Evolutionary conservation across 768 basidiomycete species (phyloP), one percentile per base, ranked within the genome.

Genomic region (Leucocoprinus sp.): DNA sequence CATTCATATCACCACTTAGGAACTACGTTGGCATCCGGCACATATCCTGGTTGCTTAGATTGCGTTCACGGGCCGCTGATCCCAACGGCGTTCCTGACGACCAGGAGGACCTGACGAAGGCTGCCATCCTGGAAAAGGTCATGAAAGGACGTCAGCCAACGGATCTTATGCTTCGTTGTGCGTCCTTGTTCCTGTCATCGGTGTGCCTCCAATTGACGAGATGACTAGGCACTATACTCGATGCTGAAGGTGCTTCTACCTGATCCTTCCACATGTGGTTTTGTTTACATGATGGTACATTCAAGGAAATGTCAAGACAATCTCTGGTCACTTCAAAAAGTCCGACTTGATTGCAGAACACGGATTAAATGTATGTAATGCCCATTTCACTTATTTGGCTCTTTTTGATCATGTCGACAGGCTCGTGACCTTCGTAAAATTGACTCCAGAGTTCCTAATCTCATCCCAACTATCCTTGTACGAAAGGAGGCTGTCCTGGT

Each of bases 361-460:
- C 63, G 78, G 81, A 55, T 67, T 97, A 52, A 91, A 95, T 70
- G 93, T 96, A 70, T 67, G 85, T 64, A 18, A 43, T 41, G 43
- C 41, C 49, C 42, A 42, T 17, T 35, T 29, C 18, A 27, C 28
- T 36, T 38, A 22, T 46, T 5, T 17, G 18, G 23, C 34, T 40
- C 19, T 8, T 21, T 21, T 43, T 46, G 43, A 51, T 22, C 31
- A 37, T 37, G 47, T 43, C 50, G 39, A 39, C 55, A 93, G 88
- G 85, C 92, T 54, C 85, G 95, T 72, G 95, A 98, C 69, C 72
- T 98, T 18, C 84, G 95, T 44, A 96, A 97, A 71, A 88, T 98
- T 54, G 95, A 98, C 67, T 93, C 90, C 3, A 75, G 91, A 54
- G 77, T 93, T 53, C 92, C 93, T 27, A 96, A 93, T 63, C 79